These are phyloP conservation scores for Aegilops longissima DNA, from an alignment of 176 grass and related monocot species.

Conservation along the genomic window DNA sequence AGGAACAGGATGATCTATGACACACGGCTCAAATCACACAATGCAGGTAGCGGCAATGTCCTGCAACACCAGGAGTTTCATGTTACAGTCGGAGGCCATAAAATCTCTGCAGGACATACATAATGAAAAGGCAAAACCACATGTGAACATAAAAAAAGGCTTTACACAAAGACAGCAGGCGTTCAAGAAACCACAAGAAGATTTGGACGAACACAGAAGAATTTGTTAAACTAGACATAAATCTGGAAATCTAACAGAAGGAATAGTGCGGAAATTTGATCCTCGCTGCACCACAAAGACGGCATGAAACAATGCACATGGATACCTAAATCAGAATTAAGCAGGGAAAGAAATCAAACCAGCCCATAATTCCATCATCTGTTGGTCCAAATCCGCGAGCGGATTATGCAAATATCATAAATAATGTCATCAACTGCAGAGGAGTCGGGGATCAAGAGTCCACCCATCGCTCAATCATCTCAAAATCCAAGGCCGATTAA, in stretches of 20 bases:
- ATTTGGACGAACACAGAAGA: neutral
- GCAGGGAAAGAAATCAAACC: neutral
- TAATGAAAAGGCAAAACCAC: conserved; percentile 23
- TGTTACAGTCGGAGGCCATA: conserved; percentile 2
- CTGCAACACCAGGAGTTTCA: conserved; percentile 29
- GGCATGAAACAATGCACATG: neutral
- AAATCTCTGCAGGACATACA: conserved; percentile 11
- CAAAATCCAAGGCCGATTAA: neutral
- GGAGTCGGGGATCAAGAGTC: neutral
- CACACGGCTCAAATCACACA: conserved; percentile 10
- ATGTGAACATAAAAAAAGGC: conserved; percentile 33
- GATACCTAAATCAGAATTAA: neutral
- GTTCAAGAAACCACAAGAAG: conserved; percentile 25
- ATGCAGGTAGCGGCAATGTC: conserved; percentile 40
- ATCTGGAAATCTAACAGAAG: neutral
- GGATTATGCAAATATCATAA: neutral
- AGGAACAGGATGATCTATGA: neutral
- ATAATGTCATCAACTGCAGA: neutral
- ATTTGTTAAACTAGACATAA: neutral
- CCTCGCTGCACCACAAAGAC: neutral
- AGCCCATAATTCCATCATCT: neutral
- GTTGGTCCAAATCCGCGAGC: neutral
- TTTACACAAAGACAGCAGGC: conserved; percentile 18
- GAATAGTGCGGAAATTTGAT: conserved; percentile 10
- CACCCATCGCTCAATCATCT: neutral